Evolutionary conservation across 306 rosid species (phyloP).

Genomic region (Trichosanthes truncata): DNA sequence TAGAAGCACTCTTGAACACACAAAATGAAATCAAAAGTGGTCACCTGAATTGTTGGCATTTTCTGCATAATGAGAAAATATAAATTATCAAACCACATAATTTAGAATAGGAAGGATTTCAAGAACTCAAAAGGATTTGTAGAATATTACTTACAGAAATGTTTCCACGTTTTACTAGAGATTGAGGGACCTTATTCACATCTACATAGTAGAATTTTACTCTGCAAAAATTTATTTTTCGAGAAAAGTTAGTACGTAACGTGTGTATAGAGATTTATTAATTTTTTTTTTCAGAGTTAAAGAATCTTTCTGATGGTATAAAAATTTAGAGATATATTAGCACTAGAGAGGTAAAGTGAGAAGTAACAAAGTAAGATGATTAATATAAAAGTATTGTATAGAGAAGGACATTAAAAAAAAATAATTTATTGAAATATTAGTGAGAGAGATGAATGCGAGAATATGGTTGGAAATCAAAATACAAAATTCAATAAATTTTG

Average conservation of each 20-base stretch:
- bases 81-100: background rate
- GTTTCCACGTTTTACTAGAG: constrained; percentile 74
- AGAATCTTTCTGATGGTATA: no score
- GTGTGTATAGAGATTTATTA: background rate
- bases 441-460: no score
- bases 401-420: no score
- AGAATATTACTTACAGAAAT: constrained; percentile 45
- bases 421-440: no score
- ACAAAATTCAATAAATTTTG: no score
- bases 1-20: background rate
- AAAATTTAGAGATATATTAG: no score
- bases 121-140: background rate
- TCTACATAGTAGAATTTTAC: constrained; percentile 65
- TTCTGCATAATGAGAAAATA: constrained; percentile 39
- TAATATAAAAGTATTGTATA: no score
- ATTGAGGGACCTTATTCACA: constrained; percentile 83
- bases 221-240: constrained; percentile 16
- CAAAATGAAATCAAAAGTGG: background rate
- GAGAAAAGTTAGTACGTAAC: background rate
- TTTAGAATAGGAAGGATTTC: background rate
- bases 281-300: no score
- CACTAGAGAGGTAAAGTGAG: no score
- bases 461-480: no score
- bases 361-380: no score
- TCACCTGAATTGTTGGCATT: constrained; percentile 96